Evolutionary conservation across 768 basidiomycete genomes (phyloP).

Genomic region (Leccinum rimulosum): DNA sequence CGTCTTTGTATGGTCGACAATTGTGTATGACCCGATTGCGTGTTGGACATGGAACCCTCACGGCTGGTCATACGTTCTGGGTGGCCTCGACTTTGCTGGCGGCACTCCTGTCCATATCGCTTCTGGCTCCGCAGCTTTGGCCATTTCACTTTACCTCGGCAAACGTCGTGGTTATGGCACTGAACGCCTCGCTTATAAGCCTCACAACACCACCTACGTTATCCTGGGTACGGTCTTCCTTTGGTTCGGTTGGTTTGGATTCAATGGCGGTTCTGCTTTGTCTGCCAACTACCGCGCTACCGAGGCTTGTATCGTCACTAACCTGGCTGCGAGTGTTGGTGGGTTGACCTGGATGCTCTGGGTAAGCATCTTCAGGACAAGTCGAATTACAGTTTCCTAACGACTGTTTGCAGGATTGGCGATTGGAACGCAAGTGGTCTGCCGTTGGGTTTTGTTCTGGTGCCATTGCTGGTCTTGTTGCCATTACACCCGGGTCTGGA

Average conservation of each 20-base stretch:
- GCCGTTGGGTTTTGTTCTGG: constrained; percentile 96
- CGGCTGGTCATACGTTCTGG: constrained; percentile 72
- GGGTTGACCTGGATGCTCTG: constrained; percentile 91
- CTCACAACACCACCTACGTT: constrained; percentile 91
- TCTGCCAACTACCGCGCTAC: constrained; percentile 85
- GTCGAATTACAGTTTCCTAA: neutral
- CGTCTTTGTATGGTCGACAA: constrained; percentile 83
- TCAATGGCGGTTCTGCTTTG: constrained; percentile 91
- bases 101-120: constrained; percentile 97
- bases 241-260: constrained; percentile 96
- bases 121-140: constrained; percentile 88
- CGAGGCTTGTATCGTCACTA: constrained; percentile 90
- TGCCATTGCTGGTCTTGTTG: constrained; percentile 86
- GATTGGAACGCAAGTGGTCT: constrained; percentile 91
- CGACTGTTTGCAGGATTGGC: constrained; percentile 63
- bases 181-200: constrained; percentile 86
- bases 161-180: constrained; percentile 91
- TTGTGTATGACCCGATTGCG: constrained; percentile 92
- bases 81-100: constrained; percentile 90
- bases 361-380: constrained; percentile 41
- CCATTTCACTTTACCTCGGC: constrained; percentile 88
- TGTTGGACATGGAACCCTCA: constrained; percentile 95
- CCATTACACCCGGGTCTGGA: constrained; percentile 84
- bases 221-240: constrained; percentile 91
- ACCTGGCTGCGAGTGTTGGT: constrained; percentile 85